phyloP scores from a whole-genome alignment of 2,329 filamentous ascomycete species.

The Fusarium sororula region DNA sequence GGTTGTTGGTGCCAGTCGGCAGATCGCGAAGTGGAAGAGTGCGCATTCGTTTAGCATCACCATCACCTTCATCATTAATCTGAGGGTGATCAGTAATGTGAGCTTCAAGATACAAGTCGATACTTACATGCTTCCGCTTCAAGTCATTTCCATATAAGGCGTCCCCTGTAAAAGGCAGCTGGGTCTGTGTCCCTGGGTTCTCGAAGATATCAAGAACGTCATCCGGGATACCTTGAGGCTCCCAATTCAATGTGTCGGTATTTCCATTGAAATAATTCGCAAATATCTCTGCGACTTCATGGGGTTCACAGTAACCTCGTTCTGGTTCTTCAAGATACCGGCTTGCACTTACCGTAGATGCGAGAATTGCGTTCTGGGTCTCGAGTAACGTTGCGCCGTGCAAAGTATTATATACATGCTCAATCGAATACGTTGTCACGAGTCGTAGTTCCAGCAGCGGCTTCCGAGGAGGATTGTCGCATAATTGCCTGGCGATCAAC shows the following conservation, averaged over 20 bases:
- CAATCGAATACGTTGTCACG: slow-evolving; percentile 61
- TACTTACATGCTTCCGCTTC: slow-evolving; percentile 61
- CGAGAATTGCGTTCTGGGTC: slow-evolving; percentile 57
- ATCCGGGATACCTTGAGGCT: slow-evolving; percentile 57
- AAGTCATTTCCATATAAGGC: slow-evolving; percentile 44
- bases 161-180: slow-evolving; percentile 33
- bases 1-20: slow-evolving; percentile 37
- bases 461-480: slow-evolving; percentile 32
- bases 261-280: slow-evolving; percentile 54
- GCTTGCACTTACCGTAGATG: slow-evolving; percentile 48
- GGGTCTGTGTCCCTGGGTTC: slow-evolving; percentile 50
- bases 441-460: slow-evolving; percentile 59
- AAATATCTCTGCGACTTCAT: slow-evolving; percentile 59
- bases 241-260: slow-evolving; percentile 54
- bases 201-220: slow-evolving; percentile 59
- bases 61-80: slow-evolving; percentile 47
- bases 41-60: slow-evolving; percentile 45
- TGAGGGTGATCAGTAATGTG: neutral
- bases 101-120: neutral
- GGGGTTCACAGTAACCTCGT: slow-evolving; percentile 52
- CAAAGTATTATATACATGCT: slow-evolving; percentile 62
- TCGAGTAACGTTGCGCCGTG: slow-evolving; percentile 51
- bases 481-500: slow-evolving; percentile 36
- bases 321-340: slow-evolving; percentile 54
- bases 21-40: slow-evolving; percentile 34